Percentiles rank a stretch among this genome's conserved stretches.
Conservation (phyloP, 805 yeast genomes). For the Myxozyma sirexii region DNA sequence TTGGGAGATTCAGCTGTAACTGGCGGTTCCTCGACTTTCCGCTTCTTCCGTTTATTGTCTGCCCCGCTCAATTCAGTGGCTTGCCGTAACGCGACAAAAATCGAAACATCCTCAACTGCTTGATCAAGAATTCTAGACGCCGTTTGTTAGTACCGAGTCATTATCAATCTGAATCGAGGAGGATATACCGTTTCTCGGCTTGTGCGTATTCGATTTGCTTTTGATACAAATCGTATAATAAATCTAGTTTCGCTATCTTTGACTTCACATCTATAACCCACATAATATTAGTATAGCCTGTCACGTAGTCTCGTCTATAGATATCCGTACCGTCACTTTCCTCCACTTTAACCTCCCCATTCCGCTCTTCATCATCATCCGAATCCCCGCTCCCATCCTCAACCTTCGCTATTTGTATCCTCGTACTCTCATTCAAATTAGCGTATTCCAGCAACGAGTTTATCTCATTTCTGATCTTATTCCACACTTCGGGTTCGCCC, state of each 20-base stretch:
- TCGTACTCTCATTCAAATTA: conserved; percentile 6
- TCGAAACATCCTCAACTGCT: conserved; percentile 25
- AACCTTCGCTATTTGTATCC: conserved; percentile 9
- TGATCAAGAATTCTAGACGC: conserved; percentile 24
- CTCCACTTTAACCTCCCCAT: conserved; percentile 7
- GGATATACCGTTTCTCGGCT: conserved; percentile 22
- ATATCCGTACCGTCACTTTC: conserved; percentile 8
- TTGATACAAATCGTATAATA: conserved; percentile 17
- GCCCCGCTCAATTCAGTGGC: conserved; percentile 10
- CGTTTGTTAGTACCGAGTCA: background rate
- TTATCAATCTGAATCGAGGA: background rate
- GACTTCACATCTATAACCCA: no score
- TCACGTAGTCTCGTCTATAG: no score
- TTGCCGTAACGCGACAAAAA: conserved; percentile 26
- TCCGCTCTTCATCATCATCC: background rate
- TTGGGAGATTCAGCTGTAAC: conserved; percentile 15
- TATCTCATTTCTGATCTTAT: conserved; percentile 19
- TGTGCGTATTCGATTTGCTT: conserved; percentile 18
- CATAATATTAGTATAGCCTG: no score
- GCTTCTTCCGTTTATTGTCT: conserved; percentile 31
- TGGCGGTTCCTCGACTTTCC: conserved; percentile 30
- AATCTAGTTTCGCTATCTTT: conserved; percentile 22
- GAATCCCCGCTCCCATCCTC: background rate
- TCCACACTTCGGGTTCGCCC: conserved; percentile 32
- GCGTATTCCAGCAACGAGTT: conserved; percentile 18